phyloP scores from a whole-genome alignment of 805 yeast species.

The Nakazawaea wickerhamii region DNA sequence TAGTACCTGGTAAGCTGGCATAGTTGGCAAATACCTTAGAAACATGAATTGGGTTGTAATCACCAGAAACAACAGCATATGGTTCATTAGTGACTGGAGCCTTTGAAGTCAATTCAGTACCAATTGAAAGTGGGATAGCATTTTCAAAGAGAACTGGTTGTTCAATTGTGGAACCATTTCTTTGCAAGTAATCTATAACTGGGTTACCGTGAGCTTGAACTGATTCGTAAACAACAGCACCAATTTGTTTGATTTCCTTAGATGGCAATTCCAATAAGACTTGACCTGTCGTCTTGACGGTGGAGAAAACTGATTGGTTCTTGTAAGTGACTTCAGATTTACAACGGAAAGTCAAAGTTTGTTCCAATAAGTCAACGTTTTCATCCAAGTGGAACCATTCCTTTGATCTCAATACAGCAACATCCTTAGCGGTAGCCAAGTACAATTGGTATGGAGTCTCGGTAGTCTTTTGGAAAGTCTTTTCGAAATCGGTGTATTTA shows the following conservation, averaged over 20 bases:
- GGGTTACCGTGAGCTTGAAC: constrained; percentile 96
- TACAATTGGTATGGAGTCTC: constrained; percentile 84
- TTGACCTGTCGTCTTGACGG: constrained; percentile 80
- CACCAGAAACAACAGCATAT: constrained; percentile 96
- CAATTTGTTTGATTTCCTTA: constrained; percentile 80
- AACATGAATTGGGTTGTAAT: constrained; percentile 97
- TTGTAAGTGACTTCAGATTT: constrained; percentile 80
- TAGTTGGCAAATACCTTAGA: constrained; percentile 91
- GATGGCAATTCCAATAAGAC: constrained; percentile 87
- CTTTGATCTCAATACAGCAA: constrained; percentile 89
- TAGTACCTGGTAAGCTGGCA: constrained; percentile 93
- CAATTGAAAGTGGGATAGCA: constrained; percentile 75
- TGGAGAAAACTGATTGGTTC: constrained; percentile 66
- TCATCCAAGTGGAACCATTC: constrained; percentile 92
- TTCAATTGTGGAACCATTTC: constrained; percentile 92
- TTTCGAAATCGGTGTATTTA: constrained; percentile 75
- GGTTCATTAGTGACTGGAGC: constrained; percentile 97
- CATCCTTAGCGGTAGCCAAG: constrained; percentile 74
- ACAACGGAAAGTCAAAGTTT: constrained; percentile 84
- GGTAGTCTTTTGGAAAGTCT: constrained; percentile 82
- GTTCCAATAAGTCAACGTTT: constrained; percentile 64
- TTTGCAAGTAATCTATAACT: constrained; percentile 84
- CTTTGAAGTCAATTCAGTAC: constrained; percentile 57
- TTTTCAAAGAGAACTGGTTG: constrained; percentile 90
- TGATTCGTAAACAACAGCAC: constrained; percentile 80